Evolutionary conservation across 257 asterid species (phyloP).

Genomic region (Solanum chilense): DNA sequence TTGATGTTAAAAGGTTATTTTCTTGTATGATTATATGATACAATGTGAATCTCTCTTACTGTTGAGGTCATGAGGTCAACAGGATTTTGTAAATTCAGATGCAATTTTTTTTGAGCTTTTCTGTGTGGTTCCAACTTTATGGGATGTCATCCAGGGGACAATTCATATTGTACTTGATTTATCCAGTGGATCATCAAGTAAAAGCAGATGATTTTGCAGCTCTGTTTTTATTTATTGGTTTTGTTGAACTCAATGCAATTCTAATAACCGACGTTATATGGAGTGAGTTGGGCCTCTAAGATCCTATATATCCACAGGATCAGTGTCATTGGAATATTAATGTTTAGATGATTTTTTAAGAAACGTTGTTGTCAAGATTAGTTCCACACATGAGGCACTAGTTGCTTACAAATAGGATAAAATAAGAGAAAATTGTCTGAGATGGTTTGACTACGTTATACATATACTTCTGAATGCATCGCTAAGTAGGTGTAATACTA

Average conservation of each 20-base stretch:
- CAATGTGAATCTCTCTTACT: background rate
- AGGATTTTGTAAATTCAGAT: background rate
- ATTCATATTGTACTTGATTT: background rate
- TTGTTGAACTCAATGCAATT: background rate
- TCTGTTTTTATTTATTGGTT: background rate
- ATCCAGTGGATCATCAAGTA: background rate
- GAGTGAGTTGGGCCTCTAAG: background rate
- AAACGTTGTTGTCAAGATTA: background rate
- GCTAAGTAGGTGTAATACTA: background rate
- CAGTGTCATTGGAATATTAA: background rate
- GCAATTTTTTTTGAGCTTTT: background rate
- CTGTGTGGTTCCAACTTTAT: background rate
- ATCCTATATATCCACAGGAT: background rate
- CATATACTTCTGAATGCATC: background rate
- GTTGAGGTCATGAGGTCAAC: background rate
- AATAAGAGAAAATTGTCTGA: background rate
- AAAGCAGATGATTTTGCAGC: background rate
- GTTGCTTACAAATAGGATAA: background rate
- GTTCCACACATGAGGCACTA: background rate
- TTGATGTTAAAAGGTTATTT: background rate
- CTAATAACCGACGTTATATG: background rate
- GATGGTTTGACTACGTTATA: background rate
- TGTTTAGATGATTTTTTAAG: background rate
- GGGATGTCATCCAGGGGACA: background rate
- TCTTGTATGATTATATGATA: background rate